Conservation (phyloP, 78 protist genomes). For the Salpingoeca rosetta region DNA sequence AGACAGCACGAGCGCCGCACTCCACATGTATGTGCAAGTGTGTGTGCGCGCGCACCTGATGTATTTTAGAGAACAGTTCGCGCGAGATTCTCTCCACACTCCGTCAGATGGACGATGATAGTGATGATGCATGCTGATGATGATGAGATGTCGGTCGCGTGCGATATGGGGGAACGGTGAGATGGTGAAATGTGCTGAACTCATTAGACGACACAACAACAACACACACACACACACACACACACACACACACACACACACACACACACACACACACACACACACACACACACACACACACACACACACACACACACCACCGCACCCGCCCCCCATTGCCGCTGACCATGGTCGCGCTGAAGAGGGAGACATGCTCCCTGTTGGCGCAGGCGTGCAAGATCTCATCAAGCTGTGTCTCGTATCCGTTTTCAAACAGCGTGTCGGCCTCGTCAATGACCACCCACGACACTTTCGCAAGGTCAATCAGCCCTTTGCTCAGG, state of each 20-base stretch:
- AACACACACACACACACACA: not conserved
- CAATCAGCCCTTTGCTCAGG: not conserved
- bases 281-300: conserved; percentile 51
- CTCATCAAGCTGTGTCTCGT: conserved; percentile 55
- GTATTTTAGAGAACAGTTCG: no score
- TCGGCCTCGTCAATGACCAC: conserved; percentile 86
- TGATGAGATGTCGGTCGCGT: no score
- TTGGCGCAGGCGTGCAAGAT: conserved; percentile 20
- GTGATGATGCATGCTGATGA: no score
- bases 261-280: conserved; percentile 41
- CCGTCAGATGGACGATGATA: no score
- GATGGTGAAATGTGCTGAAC: no score
- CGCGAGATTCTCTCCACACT: no score
- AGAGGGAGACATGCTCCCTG: conserved; percentile 17
- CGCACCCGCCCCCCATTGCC: conserved; percentile 53
- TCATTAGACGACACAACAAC: not conserved
- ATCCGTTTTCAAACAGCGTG: conserved; percentile 58
- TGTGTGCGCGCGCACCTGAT: no score
- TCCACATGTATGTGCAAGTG: no score
- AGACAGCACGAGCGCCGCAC: no score
- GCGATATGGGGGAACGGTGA: no score
- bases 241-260: not conserved
- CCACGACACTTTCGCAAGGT: conserved; percentile 31
- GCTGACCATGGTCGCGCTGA: conserved; percentile 66
- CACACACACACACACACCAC: conserved; percentile 53